A percentile compares a stretch with the other conserved stretches of the same genome.
phyloP scores from a whole-genome alignment of 169 alveolate genomes.

The Plasmodium knowlesi region DNA sequence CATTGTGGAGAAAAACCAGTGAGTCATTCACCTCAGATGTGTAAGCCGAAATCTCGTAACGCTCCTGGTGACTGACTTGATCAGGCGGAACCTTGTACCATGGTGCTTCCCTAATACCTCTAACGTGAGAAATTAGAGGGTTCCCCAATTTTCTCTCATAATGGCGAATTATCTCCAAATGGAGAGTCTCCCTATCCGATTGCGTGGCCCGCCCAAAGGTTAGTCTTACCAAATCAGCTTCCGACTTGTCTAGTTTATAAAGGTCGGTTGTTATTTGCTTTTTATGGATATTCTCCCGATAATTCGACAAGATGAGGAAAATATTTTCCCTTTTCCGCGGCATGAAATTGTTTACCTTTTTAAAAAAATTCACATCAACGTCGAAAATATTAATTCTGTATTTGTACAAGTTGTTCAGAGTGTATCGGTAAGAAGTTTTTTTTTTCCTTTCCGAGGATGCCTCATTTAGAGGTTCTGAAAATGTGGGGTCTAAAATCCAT shows the following conservation, averaged over 20 bases:
- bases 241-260: background rate
- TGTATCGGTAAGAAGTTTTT: background rate
- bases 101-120: background rate
- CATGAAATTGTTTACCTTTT: background rate
- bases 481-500: background rate
- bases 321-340: constrained; percentile 12
- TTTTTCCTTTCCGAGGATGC: background rate
- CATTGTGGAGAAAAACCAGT: constrained; percentile 1
- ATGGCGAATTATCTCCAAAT: background rate
- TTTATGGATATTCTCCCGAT: background rate
- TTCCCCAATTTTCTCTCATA: background rate
- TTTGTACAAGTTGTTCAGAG: background rate
- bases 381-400: constrained; percentile 48
- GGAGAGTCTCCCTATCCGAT: background rate
- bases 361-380: constrained; percentile 5
- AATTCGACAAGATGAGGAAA: constrained; percentile 17
- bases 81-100: background rate
- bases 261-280: background rate
- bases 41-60: background rate
- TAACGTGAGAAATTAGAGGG: background rate
- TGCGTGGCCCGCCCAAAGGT: background rate
- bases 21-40: background rate
- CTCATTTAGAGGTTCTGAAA: background rate
- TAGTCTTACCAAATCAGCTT: background rate
- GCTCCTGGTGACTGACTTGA: background rate